Conservation (phyloP, 2,329 filamentous ascomycete species). For the Raffaelea arxii region DNA sequence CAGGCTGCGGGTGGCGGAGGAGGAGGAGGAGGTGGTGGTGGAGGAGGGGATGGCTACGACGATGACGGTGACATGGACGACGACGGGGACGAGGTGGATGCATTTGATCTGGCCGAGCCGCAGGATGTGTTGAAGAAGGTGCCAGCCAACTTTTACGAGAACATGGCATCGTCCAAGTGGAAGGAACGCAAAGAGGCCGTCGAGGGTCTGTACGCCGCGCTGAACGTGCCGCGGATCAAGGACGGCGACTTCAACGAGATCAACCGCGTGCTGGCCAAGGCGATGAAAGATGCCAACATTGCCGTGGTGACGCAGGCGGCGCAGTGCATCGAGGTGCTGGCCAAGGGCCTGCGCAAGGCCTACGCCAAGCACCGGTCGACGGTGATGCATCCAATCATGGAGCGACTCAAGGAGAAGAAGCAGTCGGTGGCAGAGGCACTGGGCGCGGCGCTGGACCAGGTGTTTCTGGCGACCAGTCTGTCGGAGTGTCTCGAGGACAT, state of each 20-base stretch:
- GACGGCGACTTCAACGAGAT: conserved; percentile 83
- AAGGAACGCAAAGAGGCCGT: conserved; percentile 95
- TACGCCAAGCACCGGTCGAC: conserved; percentile 73
- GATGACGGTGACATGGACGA: conserved; percentile 55
- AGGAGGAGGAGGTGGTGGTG: conserved; percentile 50
- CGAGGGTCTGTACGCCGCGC: conserved; percentile 63
- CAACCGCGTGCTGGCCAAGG: conserved; percentile 76
- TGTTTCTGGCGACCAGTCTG: conserved; percentile 56
- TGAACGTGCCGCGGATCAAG: conserved; percentile 86
- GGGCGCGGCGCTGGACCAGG: conserved; percentile 68
- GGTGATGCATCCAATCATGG: conserved; percentile 84
- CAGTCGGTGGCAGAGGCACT: conserved; percentile 79
- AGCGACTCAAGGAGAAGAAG: conserved; percentile 97
- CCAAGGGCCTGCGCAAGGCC: conserved; percentile 68
- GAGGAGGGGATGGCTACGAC: conserved; percentile 53
- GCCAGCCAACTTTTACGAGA: conserved; percentile 72
- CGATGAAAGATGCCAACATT: conserved; percentile 98
- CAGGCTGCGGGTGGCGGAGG: conserved; percentile 52
- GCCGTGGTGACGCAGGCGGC: conserved; percentile 88
- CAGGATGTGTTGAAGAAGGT: conserved; percentile 79
- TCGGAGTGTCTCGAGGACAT: conserved; percentile 89
- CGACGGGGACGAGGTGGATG: conserved; percentile 65
- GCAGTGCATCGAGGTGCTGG: conserved; percentile 82
- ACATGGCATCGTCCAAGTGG: conserved; percentile 87
- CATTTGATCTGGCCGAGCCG: conserved; percentile 72